Conservation (phyloP, 352 stramenopile species). For the Nothophytophthora sp. region DNA sequence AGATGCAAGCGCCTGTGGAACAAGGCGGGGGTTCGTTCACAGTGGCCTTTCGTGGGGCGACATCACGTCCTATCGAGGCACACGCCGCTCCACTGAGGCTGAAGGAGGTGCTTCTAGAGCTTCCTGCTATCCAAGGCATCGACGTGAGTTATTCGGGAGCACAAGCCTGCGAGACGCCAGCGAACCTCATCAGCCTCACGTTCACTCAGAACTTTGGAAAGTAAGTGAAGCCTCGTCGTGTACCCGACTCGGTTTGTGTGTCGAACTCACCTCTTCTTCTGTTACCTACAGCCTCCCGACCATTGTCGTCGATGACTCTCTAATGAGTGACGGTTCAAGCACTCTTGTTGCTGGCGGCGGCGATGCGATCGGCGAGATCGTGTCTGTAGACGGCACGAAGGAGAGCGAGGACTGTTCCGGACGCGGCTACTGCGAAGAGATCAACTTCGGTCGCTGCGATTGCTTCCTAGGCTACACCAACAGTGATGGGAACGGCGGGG, state of each 20-base stretch:
- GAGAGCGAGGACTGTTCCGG: slow-evolving; percentile 71
- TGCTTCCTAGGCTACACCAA: slow-evolving; percentile 69
- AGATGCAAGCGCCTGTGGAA: slow-evolving; percentile 45
- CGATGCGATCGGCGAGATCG: slow-evolving; percentile 5
- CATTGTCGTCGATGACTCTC: slow-evolving; percentile 37
- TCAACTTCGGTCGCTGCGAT: slow-evolving; percentile 54
- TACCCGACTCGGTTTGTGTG: too few species aligned
- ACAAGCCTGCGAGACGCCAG: slow-evolving; percentile 59
- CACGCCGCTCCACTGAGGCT: slow-evolving; percentile 29
- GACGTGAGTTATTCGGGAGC: slow-evolving; percentile 53
- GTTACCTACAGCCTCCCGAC: slow-evolving; percentile 50
- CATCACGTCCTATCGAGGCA: slow-evolving; percentile 60
- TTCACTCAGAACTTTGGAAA: slow-evolving; percentile 85
- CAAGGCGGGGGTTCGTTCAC: slow-evolving; percentile 58
- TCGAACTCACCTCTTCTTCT: not conserved
- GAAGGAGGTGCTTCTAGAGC: slow-evolving; percentile 33
- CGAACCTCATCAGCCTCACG: slow-evolving; percentile 66
- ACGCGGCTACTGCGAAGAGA: slow-evolving; percentile 60
- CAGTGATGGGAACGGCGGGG: slow-evolving; percentile 58
- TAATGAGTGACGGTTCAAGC: slow-evolving; percentile 32
- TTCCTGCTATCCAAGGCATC: slow-evolving; percentile 59
- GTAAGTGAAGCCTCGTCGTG: slow-evolving; percentile 58
- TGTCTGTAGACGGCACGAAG: slow-evolving; percentile 62
- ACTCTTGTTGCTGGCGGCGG: slow-evolving; percentile 30
- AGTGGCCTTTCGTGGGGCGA: slow-evolving; percentile 64